Percentiles rank a stretch among this genome's conserved stretches.
Evolutionary conservation across 176 grass and related monocot genomes (phyloP).

Genomic region (Paspalum notatum): DNA sequence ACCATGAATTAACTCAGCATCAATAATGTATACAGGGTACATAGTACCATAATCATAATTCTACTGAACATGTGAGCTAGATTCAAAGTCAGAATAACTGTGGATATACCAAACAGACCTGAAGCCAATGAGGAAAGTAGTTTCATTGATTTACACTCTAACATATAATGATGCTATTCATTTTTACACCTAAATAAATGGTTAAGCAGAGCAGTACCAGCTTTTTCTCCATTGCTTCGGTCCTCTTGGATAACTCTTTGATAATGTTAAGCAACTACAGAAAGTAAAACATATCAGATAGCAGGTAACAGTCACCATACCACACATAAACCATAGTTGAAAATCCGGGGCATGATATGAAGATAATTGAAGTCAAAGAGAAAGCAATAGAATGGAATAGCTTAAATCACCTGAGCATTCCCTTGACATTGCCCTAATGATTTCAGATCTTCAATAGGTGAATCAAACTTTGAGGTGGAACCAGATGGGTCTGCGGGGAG

Average conservation of each 20-base stretch:
- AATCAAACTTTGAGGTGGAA: conserved; percentile 15
- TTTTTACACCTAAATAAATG: conserved; percentile 11
- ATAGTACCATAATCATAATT: background rate
- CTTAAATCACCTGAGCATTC: conserved; percentile 48
- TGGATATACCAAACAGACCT: conserved; percentile 12
- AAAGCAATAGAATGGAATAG: conserved; percentile 25
- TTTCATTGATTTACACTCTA: conserved; percentile 28
- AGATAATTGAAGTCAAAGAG: conserved; percentile 1
- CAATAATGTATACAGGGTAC: background rate
- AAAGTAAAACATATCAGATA: conserved; percentile 38
- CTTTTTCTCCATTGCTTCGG: conserved; percentile 58
- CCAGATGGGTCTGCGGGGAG: conserved; percentile 2
- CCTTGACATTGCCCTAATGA: background rate
- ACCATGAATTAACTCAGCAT: conserved; percentile 28
- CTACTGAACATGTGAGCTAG: background rate
- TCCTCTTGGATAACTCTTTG: conserved; percentile 53
- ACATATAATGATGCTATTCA: conserved; percentile 22
- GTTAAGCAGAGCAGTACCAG: conserved; percentile 53
- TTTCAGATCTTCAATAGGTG: conserved; percentile 6
- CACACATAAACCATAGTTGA: background rate
- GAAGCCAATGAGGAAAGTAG: conserved; percentile 25
- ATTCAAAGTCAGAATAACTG: background rate
- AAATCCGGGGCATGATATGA: background rate
- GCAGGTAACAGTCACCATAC: background rate
- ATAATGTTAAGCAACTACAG: conserved; percentile 64